Percentiles rank a stretch among this genome's conserved stretches.
These are phyloP conservation scores for Coemansia sp. DNA, from an alignment of 192 early-diverging fungal genomes.

Conservation along the genomic window DNA sequence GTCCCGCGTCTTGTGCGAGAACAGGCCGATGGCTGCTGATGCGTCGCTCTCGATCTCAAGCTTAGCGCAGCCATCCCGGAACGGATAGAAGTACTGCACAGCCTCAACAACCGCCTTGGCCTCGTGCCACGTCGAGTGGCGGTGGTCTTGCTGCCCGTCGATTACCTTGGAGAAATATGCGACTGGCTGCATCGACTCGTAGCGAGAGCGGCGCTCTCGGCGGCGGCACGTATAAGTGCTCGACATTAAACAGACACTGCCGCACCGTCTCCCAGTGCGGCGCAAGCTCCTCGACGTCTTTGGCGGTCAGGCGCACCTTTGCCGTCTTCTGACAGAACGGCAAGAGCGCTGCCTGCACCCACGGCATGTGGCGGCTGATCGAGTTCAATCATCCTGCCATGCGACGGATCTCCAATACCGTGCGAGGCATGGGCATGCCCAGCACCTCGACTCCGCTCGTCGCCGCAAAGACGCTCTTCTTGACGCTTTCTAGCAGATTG, in stretches of 20 bases:
- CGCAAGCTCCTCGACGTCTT: not conserved
- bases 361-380: slow-evolving; percentile 14
- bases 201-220: slow-evolving; percentile 8
- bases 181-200: slow-evolving; percentile 18
- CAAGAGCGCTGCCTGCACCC: slow-evolving; percentile 12
- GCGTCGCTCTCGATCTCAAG: no score
- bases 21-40: no score
- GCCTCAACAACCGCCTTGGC: slow-evolving; percentile 16
- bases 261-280: slow-evolving; percentile 5
- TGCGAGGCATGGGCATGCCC: slow-evolving; percentile 9
- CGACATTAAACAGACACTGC: not conserved
- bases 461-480: no score
- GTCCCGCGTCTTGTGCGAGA: not conserved
- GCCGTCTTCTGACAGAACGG: slow-evolving; percentile 15
- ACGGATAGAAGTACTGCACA: slow-evolving; percentile 27
- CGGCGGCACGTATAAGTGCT: slow-evolving; percentile 15
- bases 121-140: slow-evolving; percentile 21
- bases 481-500: no score
- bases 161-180: no score
- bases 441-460: no score
- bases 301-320: not conserved
- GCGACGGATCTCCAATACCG: slow-evolving; percentile 10
- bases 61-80: slow-evolving; percentile 18
- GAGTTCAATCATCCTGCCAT: slow-evolving; percentile 20
- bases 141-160: slow-evolving; percentile 9